Evolutionary conservation across 2,329 filamentous ascomycete genomes (phyloP).

Genomic region (Botrytis paeoniae): DNA sequence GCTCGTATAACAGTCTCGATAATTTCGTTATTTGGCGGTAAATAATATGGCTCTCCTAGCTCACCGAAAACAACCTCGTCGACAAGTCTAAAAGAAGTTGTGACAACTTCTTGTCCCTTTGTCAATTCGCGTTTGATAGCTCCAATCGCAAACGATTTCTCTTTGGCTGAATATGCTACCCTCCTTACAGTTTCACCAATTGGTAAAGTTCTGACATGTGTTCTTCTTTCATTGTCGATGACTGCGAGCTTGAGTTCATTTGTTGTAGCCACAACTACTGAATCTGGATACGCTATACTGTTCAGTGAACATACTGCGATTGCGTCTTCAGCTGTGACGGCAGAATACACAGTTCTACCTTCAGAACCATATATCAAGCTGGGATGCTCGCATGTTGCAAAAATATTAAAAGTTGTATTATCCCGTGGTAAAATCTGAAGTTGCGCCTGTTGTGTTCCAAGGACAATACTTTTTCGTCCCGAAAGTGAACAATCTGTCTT

Average conservation of each 20-base stretch:
- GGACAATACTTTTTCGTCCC: slow-evolving; percentile 73
- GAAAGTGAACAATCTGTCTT: slow-evolving; percentile 59
- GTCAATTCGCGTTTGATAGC: slow-evolving; percentile 74
- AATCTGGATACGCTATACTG: slow-evolving; percentile 72
- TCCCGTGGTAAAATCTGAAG: slow-evolving; percentile 74
- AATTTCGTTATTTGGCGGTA: slow-evolving; percentile 63
- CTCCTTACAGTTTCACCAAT: slow-evolving; percentile 81
- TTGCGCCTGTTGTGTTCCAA: slow-evolving; percentile 81
- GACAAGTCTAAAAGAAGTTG: slow-evolving; percentile 80
- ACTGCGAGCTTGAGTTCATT: slow-evolving; percentile 73
- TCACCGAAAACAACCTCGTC: slow-evolving; percentile 86
- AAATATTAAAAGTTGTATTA: slow-evolving; percentile 71
- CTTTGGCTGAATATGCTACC: slow-evolving; percentile 76
- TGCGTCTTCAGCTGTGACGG: slow-evolving; percentile 85
- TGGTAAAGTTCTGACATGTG: slow-evolving; percentile 77
- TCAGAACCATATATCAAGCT: slow-evolving; percentile 90
- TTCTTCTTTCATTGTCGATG: slow-evolving; percentile 81
- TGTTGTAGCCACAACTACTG: slow-evolving; percentile 77
- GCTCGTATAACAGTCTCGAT: slow-evolving; percentile 82
- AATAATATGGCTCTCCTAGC: slow-evolving; percentile 58
- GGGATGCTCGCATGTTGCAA: slow-evolving; percentile 91
- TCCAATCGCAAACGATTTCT: slow-evolving; percentile 82
- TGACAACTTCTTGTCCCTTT: slow-evolving; percentile 69
- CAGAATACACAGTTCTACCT: slow-evolving; percentile 85
- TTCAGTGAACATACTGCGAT: slow-evolving; percentile 81